Conservation (phyloP, 352 stramenopile species). For the Phytophthora fragariaefolia region DNA sequence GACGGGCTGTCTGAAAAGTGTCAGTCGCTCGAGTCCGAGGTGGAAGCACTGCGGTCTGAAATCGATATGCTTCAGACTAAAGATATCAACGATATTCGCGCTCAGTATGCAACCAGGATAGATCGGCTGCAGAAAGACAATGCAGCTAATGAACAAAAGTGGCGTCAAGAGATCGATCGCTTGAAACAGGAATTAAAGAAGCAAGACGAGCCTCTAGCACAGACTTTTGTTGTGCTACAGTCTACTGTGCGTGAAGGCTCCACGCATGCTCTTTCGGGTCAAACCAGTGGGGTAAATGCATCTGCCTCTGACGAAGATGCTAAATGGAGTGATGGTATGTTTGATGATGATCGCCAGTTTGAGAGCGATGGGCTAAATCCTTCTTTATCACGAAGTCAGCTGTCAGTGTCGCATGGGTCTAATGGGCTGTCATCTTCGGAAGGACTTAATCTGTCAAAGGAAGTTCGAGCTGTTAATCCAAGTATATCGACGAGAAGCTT, state of each 20-base stretch:
- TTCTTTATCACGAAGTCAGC: slow-evolving; percentile 66
- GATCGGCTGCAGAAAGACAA: slow-evolving; percentile 63
- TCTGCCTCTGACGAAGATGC: slow-evolving; percentile 28
- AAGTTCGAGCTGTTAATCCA: slow-evolving; percentile 14
- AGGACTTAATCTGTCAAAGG: slow-evolving; percentile 20
- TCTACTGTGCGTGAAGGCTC: slow-evolving; percentile 9
- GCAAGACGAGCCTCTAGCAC: slow-evolving; percentile 28
- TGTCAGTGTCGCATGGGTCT: slow-evolving; percentile 47
- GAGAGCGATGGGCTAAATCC: slow-evolving; percentile 43
- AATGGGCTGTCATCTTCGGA: slow-evolving; percentile 25
- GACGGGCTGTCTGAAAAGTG: slow-evolving; percentile 51
- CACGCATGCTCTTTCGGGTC: slow-evolving; percentile 7
- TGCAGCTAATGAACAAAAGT: slow-evolving; percentile 43
- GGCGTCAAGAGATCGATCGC: slow-evolving; percentile 60
- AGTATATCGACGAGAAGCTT: slow-evolving; percentile 10
- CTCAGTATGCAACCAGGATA: slow-evolving; percentile 53
- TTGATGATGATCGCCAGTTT: slow-evolving; percentile 38
- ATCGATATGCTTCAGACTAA: slow-evolving; percentile 72
- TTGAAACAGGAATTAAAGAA: slow-evolving; percentile 58
- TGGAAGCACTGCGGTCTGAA: slow-evolving; percentile 66
- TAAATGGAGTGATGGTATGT: slow-evolving; percentile 34
- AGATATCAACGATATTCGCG: slow-evolving; percentile 58
- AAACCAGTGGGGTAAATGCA: slow-evolving; percentile 25
- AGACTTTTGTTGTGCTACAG: slow-evolving; percentile 27
- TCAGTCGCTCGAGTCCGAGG: slow-evolving; percentile 47